Evolutionary conservation across 2,329 filamentous ascomycete genomes (phyloP).

Genomic region (Falciphora oryzae): DNA sequence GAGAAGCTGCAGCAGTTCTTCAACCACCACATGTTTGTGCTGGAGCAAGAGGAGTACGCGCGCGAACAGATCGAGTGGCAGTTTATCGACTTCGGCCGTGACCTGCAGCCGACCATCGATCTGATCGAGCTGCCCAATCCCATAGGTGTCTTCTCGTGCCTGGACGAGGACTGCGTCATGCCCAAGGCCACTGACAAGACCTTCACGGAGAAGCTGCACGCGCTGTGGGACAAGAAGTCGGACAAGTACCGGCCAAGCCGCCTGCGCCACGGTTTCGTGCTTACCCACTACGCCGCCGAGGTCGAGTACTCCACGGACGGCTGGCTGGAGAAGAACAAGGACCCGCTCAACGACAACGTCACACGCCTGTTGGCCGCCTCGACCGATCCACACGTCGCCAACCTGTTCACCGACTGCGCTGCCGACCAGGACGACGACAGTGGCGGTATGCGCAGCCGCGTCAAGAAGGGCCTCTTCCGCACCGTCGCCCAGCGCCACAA

Average conservation of each 20-base stretch:
- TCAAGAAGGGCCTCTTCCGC: conserved; percentile 95
- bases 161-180: conserved; percentile 98
- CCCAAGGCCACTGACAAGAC: conserved; percentile 95
- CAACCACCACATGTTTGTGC: conserved; percentile 99
- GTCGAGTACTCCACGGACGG: conserved; percentile 94
- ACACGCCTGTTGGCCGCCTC: conserved; percentile 83
- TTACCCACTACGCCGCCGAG: conserved; percentile 96
- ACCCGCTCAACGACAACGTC: conserved; percentile 94
- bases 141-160: conserved; percentile 96
- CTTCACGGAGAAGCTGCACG: conserved; percentile 97
- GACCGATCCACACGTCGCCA: conserved; percentile 74
- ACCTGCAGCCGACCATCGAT: conserved; percentile 95
- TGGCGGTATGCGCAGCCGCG: conserved; percentile 65
- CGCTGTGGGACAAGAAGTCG: conserved; percentile 93
- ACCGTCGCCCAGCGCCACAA: conserved; percentile 97
- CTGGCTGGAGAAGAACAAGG: conserved; percentile 99
- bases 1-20: conserved; percentile 99
- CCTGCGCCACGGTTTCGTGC: conserved; percentile 84
- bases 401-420: conserved; percentile 78
- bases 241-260: conserved; percentile 87
- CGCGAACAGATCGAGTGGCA: conserved; percentile 99
- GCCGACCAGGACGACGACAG: conserved; percentile 68
- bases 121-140: conserved; percentile 94
- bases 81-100: conserved; percentile 97
- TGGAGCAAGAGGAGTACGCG: conserved; percentile 97